A percentile compares a stretch with the other conserved stretches of the same genome.
These are phyloP conservation scores for Pisolithus sp. DNA, from an alignment of 768 basidiomycete species.

Conservation along the genomic window DNA sequence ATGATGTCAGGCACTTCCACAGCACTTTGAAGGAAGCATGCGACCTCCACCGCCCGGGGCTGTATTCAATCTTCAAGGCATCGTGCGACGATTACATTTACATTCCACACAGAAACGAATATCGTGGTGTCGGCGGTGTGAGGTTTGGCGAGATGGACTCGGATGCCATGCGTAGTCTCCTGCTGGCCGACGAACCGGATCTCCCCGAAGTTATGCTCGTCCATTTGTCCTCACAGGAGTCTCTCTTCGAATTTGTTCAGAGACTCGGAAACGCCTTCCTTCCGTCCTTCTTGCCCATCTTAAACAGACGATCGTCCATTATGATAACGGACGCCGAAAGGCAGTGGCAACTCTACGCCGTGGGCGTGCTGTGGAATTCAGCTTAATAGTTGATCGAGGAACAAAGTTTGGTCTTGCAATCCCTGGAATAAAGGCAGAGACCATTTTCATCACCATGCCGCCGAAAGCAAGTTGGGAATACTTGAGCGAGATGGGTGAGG, in stretches of 20 bases:
- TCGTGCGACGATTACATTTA: slow-evolving; percentile 53
- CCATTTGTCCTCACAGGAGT: too few species aligned
- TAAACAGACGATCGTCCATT: slow-evolving; percentile 32
- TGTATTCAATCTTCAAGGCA: slow-evolving; percentile 42
- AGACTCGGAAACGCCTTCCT: slow-evolving; percentile 39
- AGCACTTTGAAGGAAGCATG: background rate
- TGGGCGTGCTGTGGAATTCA: slow-evolving; percentile 54
- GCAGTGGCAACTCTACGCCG: slow-evolving; percentile 50
- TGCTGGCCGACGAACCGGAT: too few species aligned
- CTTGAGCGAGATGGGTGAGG: slow-evolving; percentile 43
- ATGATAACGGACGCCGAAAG: slow-evolving; percentile 17
- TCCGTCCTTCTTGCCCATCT: slow-evolving; percentile 41
- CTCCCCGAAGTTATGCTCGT: too few species aligned
- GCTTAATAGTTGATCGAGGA: slow-evolving; percentile 61
- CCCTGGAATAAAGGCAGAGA: slow-evolving; percentile 57
- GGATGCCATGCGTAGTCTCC: slow-evolving; percentile 7
- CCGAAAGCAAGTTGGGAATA: slow-evolving; percentile 69
- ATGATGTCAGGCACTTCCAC: slow-evolving; percentile 23
- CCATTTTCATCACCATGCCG: slow-evolving; percentile 60
- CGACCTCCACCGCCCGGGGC: slow-evolving; percentile 5
- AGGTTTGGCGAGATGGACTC: slow-evolving; percentile 49
- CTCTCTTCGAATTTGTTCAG: slow-evolving; percentile 32
- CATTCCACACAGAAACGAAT: slow-evolving; percentile 45
- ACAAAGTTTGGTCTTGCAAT: slow-evolving; percentile 60
- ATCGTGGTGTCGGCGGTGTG: slow-evolving; percentile 50